Conservation (phyloP, 495 filamentous ascomycete species). For the Aspergillus campestris region DNA sequence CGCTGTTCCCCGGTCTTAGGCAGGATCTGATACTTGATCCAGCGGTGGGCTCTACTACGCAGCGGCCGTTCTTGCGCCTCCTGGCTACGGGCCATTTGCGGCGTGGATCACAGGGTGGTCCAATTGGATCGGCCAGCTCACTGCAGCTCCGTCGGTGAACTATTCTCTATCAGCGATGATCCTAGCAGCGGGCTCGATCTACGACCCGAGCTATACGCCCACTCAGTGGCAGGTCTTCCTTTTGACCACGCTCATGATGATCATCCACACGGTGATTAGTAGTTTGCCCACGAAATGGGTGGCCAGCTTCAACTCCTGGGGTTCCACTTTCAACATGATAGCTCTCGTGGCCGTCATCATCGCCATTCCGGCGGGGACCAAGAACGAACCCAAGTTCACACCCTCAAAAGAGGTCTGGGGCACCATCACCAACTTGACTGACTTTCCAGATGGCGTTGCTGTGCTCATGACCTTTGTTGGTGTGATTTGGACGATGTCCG, state of each 20-base stretch:
- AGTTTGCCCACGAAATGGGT: constrained; percentile 70
- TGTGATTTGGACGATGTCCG: constrained; percentile 57
- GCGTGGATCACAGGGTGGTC: constrained; percentile 72
- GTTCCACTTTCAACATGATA: constrained; percentile 67
- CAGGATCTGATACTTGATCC: constrained; percentile 4
- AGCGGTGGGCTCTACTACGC: constrained; percentile 76
- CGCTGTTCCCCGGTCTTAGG: neutral
- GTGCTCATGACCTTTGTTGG: constrained; percentile 69
- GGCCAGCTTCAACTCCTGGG: constrained; percentile 65
- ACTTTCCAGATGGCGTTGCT: constrained; percentile 62
- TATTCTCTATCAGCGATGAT: constrained; percentile 63
- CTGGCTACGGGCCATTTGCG: constrained; percentile 65
- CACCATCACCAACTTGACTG: constrained; percentile 59
- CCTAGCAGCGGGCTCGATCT: constrained; percentile 61
- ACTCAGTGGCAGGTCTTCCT: constrained; percentile 63
- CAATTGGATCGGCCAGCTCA: constrained; percentile 66
- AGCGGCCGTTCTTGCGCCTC: constrained; percentile 67
- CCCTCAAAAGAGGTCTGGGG: constrained; percentile 58
- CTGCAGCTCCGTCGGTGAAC: constrained; percentile 58
- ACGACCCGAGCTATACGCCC: constrained; percentile 56
- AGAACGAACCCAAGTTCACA: constrained; percentile 53
- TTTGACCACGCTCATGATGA: constrained; percentile 59
- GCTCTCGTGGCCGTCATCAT: constrained; percentile 60
- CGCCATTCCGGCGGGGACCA: constrained; percentile 57
- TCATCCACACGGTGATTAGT: constrained; percentile 62